Evolutionary conservation across 441 rosid species (phyloP), one percentile per base, ranked within the genome.

Genomic region (Jatropha podagrica): DNA sequence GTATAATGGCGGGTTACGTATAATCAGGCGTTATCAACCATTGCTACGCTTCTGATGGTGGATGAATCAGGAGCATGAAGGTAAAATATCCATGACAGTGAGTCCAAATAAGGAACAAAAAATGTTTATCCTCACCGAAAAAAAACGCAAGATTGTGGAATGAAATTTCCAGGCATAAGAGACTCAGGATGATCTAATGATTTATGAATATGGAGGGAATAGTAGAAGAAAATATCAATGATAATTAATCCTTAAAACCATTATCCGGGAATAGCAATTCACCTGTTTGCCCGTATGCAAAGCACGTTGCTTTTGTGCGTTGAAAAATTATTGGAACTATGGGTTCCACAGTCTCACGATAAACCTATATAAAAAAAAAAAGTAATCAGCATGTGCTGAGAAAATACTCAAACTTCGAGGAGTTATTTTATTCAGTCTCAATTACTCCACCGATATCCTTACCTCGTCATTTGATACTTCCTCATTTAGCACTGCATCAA

Each of bases 241-340:
- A 38, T 0, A 14, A 40, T 26, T 9, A 15, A 40, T 56, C 17
- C 38, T 38, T 54, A n/a, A 64, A 27, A 64, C 38, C 68, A 66
- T 66, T 32, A 46, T 65, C 73, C 44, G 44, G 41, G 69, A 51
- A 62, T 74, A 48, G 61, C 55, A 71, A 65, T 65, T 76, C 74
- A 92, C 99, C 98, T 86, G 99, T 96, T 85, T 96, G 99, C 67
- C 99, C 99, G 88, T 94, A 94, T 56, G 99, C 98, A 87, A 96
- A 96, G 86, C 98, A 96, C 78, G 99, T 96, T 66, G 98, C 99
- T 83, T 96, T 96, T 60, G 94, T 91, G 68, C 96, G 91, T 72
- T 94, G 97, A 81, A 96, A 96, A 76, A 94, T 92, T 65, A 90
- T 93, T 37, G 99, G 99, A 81, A 96, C 95, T 77, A 96, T 92